Conservation (phyloP, 331 rosid species). For the Malus hybrid region DNA sequence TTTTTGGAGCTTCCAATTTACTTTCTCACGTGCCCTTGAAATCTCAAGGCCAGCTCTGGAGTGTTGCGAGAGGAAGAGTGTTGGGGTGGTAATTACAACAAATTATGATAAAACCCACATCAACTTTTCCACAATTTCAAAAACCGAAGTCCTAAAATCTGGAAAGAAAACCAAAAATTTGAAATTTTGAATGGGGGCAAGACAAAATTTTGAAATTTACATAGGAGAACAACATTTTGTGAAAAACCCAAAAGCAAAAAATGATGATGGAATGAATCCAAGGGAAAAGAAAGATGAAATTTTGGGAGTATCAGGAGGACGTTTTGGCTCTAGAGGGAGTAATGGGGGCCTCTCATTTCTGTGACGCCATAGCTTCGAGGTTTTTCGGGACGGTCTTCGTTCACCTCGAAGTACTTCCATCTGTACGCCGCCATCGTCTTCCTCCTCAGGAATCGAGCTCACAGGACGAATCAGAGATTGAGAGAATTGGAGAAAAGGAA, state of each 20-base stretch:
- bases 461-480: neutral
- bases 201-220: neutral
- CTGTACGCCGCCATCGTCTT: constrained; percentile 45
- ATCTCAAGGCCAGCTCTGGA: too few relatives aligned
- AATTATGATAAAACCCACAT: neutral
- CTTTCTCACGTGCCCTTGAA: too few relatives aligned
- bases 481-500: neutral
- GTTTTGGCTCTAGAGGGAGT: constrained; percentile 44
- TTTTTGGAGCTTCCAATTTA: too few relatives aligned
- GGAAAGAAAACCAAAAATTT: neutral
- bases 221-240: neutral
- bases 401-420: constrained; percentile 74
- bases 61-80: too few relatives aligned
- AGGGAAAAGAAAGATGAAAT: neutral
- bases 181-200: too few relatives aligned
- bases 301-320: constrained; percentile 47
- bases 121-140: neutral
- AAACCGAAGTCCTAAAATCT: neutral
- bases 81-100: neutral
- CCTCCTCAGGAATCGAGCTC: neutral
- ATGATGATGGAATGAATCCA: neutral
- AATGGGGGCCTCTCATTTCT: constrained; percentile 71
- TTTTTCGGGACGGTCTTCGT: constrained; percentile 84
- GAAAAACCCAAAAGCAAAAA: neutral
- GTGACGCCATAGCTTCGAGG: constrained; percentile 86